Evolutionary conservation across 805 yeast genomes (phyloP).

Genomic region (Yamadazyma paraphyllophila): DNA sequence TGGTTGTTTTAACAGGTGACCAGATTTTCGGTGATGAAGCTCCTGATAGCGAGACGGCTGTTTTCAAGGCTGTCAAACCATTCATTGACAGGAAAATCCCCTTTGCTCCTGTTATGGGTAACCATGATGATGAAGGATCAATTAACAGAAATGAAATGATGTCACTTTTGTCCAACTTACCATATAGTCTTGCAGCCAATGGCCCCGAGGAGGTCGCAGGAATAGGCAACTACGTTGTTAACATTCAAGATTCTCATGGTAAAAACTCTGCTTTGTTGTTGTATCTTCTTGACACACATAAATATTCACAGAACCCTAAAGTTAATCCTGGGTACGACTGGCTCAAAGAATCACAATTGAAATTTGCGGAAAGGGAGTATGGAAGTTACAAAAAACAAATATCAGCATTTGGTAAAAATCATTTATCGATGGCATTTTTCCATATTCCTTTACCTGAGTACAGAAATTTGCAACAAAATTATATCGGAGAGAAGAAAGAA

Average conservation of each 20-base stretch:
- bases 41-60: constrained; percentile 78
- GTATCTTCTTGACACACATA: constrained; percentile 83
- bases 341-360: constrained; percentile 68
- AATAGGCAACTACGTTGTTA: constrained; percentile 72
- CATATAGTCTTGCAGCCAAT: constrained; percentile 58
- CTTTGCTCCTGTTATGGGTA: constrained; percentile 83
- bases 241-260: constrained; percentile 39
- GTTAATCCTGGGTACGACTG: constrained; percentile 80
- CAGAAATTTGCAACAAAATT: constrained; percentile 42
- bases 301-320: constrained; percentile 65
- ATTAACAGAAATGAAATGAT: constrained; percentile 60
- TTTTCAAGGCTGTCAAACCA: constrained; percentile 74
- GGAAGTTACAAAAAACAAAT: constrained; percentile 23
- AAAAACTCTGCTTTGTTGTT: constrained; percentile 46
- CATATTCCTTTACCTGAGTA: constrained; percentile 94
- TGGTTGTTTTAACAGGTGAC: constrained; percentile 88
- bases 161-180: constrained; percentile 54
- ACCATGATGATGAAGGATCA: constrained; percentile 90
- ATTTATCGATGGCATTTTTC: constrained; percentile 83
- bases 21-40: constrained; percentile 79
- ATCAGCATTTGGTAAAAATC: constrained; percentile 38
- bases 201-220: constrained; percentile 77
- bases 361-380: constrained; percentile 44
- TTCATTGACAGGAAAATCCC: constrained; percentile 69
- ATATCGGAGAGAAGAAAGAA: constrained; percentile 69